Evolutionary conservation across 202 grass and related monocot genomes (phyloP).

Genomic region (Musa balbisiana): DNA sequence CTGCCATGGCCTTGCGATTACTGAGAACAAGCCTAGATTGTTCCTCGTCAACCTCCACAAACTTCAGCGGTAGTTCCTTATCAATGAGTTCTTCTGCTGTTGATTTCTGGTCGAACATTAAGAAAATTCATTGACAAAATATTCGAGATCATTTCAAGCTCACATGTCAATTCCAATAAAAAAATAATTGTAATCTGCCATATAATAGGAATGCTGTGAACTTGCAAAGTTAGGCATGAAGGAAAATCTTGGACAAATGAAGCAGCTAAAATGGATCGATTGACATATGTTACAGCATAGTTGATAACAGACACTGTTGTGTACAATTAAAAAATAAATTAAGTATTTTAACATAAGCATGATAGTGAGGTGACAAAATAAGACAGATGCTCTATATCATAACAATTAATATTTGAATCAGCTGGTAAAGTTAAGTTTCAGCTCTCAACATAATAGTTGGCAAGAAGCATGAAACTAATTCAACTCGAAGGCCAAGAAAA

Average conservation of each 20-base stretch:
- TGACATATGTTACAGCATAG: neutral
- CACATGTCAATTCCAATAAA: constrained; percentile 8
- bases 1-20: constrained; percentile 92
- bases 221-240: neutral
- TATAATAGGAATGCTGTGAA: neutral
- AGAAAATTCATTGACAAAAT: constrained; percentile 9
- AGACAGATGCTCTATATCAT: neutral
- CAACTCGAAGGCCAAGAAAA: constrained; percentile 21
- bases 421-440: too few relatives aligned
- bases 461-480: constrained; percentile 12
- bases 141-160: constrained; percentile 19
- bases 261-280: neutral
- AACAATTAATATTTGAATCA: too few relatives aligned
- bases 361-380: neutral
- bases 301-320: neutral
- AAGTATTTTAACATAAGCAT: neutral
- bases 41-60: constrained; percentile 89
- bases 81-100: constrained; percentile 71
- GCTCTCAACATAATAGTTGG: neutral
- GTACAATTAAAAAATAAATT: neutral
- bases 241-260: neutral
- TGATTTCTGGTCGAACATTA: constrained; percentile 47
- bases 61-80: constrained; percentile 74
- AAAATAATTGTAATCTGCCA: neutral
- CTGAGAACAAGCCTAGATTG: constrained; percentile 90